Base-by-base conservation (phyloP, 2,329 filamentous ascomycete species). In the Nemania diffusa region DNA sequence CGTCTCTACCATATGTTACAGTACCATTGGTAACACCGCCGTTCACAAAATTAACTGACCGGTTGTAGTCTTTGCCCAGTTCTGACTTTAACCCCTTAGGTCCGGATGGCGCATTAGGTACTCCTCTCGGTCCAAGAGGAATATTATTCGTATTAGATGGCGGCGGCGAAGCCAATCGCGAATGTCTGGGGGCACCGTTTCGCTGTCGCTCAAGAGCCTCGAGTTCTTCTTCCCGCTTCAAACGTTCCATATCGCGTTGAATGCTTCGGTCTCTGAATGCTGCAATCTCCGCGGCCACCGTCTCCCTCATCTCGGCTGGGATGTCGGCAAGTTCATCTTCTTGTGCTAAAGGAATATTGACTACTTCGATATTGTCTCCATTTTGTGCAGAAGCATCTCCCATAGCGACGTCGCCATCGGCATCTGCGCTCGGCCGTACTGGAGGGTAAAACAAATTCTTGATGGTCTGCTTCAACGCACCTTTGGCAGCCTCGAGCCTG, bases 321-420 rank as follows among this genome's bases (percentile, higher is more conserved):
- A 99, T 97, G 75, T 99, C 96, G 22, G 94, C 91, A 32, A 99
- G 84, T 76, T 99, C 96, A 76, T 99, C 97, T 70, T 99, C 96
- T 59, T 92, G 88, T 0, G 91, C 90, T 34, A 97, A 85, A 3
- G 94, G 91, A 66, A 98, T 97, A 65, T 94, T 97, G 71, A 97
- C 91, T 44, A 97, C 91, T 79, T 97, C 94, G 5, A 93, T 90
- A 62, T 89, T 88, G 37, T 89, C 89, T 44, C 88, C 88, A 42
- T 84, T 83, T 27, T 84, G 80, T 0, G 85, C 86, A 17, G 76
- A 69, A 20, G 77, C 80, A 68, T 92, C 90, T 53, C 85, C 85
- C 92, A 95, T 96, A 4, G 83, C 75, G 4, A 84, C 82, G 73
- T 97, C 92, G 22, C 89, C 91, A 63, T 91, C 88, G 3, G 81